Evolutionary conservation across 2,329 filamentous ascomycete species (phyloP).

Genomic region (Fusarium lateritium): DNA sequence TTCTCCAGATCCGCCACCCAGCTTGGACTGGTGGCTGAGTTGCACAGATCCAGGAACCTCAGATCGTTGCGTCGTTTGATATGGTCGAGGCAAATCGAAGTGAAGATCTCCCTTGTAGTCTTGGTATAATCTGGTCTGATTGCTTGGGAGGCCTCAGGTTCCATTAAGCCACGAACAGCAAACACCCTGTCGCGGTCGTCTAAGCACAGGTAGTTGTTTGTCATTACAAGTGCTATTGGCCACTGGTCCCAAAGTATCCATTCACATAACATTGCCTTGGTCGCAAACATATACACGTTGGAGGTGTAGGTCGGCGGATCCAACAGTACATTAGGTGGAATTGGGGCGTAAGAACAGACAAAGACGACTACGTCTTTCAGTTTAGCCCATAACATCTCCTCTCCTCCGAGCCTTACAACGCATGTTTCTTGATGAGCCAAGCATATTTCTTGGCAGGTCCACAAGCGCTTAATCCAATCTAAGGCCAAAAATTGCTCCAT

Average conservation of each 20-base stretch:
- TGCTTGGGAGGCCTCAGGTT: not conserved
- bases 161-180: not conserved
- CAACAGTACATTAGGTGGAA: too few relatives aligned
- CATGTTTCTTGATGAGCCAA: slow-evolving; percentile 1
- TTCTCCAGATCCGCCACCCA: slow-evolving; percentile 1
- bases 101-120: not conserved
- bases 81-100: not conserved
- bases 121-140: slow-evolving; percentile 5
- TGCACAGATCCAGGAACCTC: not conserved
- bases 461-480: not conserved
- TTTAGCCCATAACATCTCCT: not conserved
- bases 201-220: not conserved
- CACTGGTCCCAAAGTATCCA: not conserved
- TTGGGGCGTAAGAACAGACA: not conserved
- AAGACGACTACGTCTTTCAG: not conserved
- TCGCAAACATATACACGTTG: too few relatives aligned
- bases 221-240: not conserved
- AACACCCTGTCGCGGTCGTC: slow-evolving; percentile 4
- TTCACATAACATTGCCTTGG: too few relatives aligned
- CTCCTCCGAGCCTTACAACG: not conserved
- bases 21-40: not conserved
- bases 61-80: not conserved
- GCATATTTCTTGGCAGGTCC: not conserved
- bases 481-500: not conserved
- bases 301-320: too few relatives aligned